These are phyloP conservation scores for Phytophthora sansomeana DNA, from an alignment of 352 stramenopile genomes.

Conservation along the genomic window DNA sequence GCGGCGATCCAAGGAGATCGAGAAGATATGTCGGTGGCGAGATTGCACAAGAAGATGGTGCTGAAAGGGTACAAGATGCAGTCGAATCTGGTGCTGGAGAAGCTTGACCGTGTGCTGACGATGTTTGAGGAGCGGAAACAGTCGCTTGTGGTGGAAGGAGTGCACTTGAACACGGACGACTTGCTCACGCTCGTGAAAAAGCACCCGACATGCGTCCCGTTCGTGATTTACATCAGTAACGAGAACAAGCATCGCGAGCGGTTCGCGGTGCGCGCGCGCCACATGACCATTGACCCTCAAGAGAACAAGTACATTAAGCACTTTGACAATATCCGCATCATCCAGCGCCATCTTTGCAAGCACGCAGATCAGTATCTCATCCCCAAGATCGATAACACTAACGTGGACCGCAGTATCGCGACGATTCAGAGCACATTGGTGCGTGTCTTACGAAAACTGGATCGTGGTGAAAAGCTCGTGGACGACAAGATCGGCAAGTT, in stretches of 20 bases:
- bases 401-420: constrained; percentile 87
- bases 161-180: constrained; percentile 88
- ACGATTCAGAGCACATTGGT: constrained; percentile 89
- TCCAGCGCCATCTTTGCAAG: constrained; percentile 88
- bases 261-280: constrained; percentile 82
- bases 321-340: constrained; percentile 92
- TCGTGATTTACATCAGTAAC: constrained; percentile 92
- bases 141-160: constrained; percentile 87
- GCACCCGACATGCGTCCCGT: constrained; percentile 87
- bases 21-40: constrained; percentile 69
- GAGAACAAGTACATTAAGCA: constrained; percentile 93
- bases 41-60: constrained; percentile 85
- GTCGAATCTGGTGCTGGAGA: constrained; percentile 83
- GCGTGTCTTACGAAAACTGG: constrained; percentile 80
- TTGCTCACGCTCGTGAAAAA: constrained; percentile 80
- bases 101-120: constrained; percentile 82
- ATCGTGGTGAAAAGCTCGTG: constrained; percentile 77
- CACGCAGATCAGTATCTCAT: constrained; percentile 87
- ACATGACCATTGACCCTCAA: constrained; percentile 91
- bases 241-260: constrained; percentile 89
- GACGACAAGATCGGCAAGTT: constrained; percentile 86
- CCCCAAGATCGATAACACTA: constrained; percentile 91
- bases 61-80: constrained; percentile 87
- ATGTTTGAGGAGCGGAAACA: constrained; percentile 88
- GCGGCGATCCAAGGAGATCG: constrained; percentile 49